Conservation (phyloP, 2,329 filamentous ascomycete species). For the Aspergillus caelatus region DNA sequence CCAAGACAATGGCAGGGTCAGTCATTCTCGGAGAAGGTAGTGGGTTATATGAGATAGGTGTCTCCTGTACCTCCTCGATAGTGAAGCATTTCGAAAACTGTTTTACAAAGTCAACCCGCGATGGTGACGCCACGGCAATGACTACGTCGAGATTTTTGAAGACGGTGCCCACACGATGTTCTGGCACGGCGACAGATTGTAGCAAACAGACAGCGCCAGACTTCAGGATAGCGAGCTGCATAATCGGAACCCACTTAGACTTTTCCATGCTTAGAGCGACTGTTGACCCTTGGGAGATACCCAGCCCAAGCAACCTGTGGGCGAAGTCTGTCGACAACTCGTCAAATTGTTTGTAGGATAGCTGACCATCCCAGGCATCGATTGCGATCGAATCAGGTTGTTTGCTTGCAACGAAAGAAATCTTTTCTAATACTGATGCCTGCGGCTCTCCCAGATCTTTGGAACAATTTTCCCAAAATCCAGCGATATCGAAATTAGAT, state of each 20-base stretch:
- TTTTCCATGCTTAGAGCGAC: not conserved
- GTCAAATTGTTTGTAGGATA: not conserved
- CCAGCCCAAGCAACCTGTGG: not conserved
- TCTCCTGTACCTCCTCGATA: not conserved
- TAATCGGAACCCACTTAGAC: not conserved
- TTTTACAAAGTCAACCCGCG: not conserved
- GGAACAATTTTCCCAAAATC: not conserved
- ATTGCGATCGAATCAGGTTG: not conserved
- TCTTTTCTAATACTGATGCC: not conserved
- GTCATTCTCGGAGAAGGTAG: not conserved
- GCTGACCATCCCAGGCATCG: not conserved
- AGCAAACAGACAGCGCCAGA: not conserved
- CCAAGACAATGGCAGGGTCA: not conserved
- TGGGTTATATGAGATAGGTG: not conserved
- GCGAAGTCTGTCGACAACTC: not conserved
- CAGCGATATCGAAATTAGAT: not conserved
- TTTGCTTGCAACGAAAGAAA: not conserved
- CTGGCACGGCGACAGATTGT: not conserved
- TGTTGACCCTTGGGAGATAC: not conserved
- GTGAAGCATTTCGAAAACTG: not conserved
- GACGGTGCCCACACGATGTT: not conserved
- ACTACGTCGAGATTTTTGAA: not conserved
- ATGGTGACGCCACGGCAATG: not conserved
- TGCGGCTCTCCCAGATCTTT: not conserved
- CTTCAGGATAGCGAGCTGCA: not conserved